A percentile compares a stretch with the other conserved stretches of the same genome.
These are phyloP conservation scores for Dichomitus squalens DNA, from an alignment of 1,284 basidiomycete species.

Conservation along the genomic window DNA sequence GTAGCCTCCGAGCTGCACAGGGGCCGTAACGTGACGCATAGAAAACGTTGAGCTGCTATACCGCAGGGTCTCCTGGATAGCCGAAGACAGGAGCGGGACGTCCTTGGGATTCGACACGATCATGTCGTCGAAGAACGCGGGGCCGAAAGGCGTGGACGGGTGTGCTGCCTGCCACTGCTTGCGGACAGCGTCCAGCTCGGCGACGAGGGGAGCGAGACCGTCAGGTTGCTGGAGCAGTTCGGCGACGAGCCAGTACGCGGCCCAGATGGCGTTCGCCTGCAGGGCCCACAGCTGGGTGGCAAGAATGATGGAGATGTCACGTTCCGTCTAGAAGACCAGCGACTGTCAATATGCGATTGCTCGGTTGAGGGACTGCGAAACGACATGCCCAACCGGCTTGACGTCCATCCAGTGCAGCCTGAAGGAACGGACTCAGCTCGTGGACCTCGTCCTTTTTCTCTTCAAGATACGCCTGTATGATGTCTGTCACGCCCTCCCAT, in stretches of 20 bases:
- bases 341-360: background rate
- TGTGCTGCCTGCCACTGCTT: conserved; percentile 15
- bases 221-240: conserved; percentile 30
- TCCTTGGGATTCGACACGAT: conserved; percentile 10
- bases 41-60: conserved; percentile 33
- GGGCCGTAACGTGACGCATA: conserved; percentile 30
- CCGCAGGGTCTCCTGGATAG: conserved; percentile 38
- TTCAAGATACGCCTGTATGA: conserved; percentile 30
- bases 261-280: conserved; percentile 35
- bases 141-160: conserved; percentile 12
- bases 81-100: conserved; percentile 32
- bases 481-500: conserved; percentile 24
- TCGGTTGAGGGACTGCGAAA: too few relatives aligned
- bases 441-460: conserved; percentile 18
- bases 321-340: conserved; percentile 1
- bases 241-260: conserved; percentile 33
- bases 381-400: conserved; percentile 25
- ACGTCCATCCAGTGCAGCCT: conserved; percentile 10
- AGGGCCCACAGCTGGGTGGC: conserved; percentile 32
- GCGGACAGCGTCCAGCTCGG: conserved; percentile 30
- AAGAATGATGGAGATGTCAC: conserved; percentile 19
- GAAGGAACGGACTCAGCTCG: conserved; percentile 22
- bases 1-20: conserved; percentile 24
- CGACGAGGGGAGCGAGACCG: conserved; percentile 28
- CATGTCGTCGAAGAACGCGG: conserved; percentile 17